Evolutionary conservation across 306 rosid genomes (phyloP).

Genomic region (Alnus glutinosa): DNA sequence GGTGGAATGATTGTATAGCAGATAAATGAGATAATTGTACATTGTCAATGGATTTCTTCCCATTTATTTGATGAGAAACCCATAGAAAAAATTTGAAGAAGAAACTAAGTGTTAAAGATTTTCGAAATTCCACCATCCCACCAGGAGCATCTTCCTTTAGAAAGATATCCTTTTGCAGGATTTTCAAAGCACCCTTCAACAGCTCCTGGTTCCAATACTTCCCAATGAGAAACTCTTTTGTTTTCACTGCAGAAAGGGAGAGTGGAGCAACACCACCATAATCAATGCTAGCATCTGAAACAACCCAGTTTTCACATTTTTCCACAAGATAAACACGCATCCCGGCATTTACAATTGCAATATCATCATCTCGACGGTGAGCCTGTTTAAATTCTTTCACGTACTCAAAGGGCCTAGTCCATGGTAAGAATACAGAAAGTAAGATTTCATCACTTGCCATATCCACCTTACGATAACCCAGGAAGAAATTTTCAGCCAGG

Average conservation of each 20-base stretch:
- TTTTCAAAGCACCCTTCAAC: slow-evolving; percentile 61
- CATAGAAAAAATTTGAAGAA: slow-evolving; percentile 89
- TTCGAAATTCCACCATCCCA: slow-evolving; percentile 95
- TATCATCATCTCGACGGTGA: slow-evolving; percentile 96
- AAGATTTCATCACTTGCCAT: slow-evolving; percentile 70
- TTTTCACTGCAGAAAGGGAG: slow-evolving; percentile 65
- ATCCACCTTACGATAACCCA: slow-evolving; percentile 89
- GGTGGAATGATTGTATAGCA: slow-evolving; percentile 73
- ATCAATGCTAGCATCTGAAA: slow-evolving; percentile 77
- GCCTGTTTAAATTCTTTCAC: slow-evolving; percentile 95
- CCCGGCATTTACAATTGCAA: slow-evolving; percentile 94
- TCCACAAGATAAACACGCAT: slow-evolving; percentile 75
- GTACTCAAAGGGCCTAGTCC: slow-evolving; percentile 82
- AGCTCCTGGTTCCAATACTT: slow-evolving; percentile 76
- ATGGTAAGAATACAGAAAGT: slow-evolving; percentile 84
- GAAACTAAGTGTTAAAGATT: slow-evolving; percentile 76
- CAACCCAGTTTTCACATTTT: slow-evolving; percentile 48
- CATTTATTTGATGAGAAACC: slow-evolving; percentile 83
- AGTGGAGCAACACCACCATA: slow-evolving; percentile 94
- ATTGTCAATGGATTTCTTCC: slow-evolving; percentile 34
- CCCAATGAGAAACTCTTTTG: slow-evolving; percentile 72
- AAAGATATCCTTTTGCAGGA: slow-evolving; percentile 56
- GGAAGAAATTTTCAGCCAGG: slow-evolving; percentile 74
- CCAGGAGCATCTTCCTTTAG: slow-evolving; percentile 85
- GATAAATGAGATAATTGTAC: slow-evolving; percentile 74